Conservation (phyloP, 2,329 filamentous ascomycete species). For the Acarospora socialis region DNA sequence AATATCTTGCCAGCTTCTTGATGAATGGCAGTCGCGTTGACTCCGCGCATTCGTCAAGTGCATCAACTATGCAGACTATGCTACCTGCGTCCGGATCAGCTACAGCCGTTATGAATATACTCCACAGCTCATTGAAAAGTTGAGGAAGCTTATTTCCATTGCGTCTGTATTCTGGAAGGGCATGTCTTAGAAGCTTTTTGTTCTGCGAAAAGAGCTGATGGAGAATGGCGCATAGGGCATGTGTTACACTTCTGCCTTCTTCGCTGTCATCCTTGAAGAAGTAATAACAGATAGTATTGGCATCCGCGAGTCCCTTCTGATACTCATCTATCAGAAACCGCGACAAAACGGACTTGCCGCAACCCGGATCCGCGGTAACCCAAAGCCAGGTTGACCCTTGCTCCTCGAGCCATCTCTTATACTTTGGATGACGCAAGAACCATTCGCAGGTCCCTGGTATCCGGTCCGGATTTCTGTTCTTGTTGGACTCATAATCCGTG, state of each 20-base stretch:
- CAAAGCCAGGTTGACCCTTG: slow-evolving; percentile 17
- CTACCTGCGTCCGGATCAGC: slow-evolving; percentile 8
- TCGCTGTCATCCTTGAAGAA: slow-evolving; percentile 23
- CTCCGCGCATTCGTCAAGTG: slow-evolving; percentile 10
- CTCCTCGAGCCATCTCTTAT: slow-evolving; percentile 18
- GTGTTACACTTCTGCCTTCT: slow-evolving; percentile 3
- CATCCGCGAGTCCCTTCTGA: slow-evolving; percentile 10
- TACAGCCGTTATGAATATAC: slow-evolving; percentile 4
- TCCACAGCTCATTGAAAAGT: slow-evolving; percentile 5
- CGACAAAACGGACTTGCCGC: slow-evolving; percentile 23
- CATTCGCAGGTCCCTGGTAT: slow-evolving; percentile 23
- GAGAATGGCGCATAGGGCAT: slow-evolving; percentile 9
- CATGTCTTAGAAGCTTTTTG: slow-evolving; percentile 3
- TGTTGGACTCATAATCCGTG: slow-evolving; percentile 19
- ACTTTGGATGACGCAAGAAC: slow-evolving; percentile 19
- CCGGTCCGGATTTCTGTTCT: slow-evolving; percentile 18
- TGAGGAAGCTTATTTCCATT: slow-evolving; percentile 1
- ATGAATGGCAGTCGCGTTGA: background rate
- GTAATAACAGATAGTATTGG: slow-evolving; percentile 21
- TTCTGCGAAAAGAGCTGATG: slow-evolving; percentile 8
- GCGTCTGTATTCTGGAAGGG: background rate
- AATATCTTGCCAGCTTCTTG: slow-evolving; percentile 3
- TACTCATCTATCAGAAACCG: slow-evolving; percentile 19
- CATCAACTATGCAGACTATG: slow-evolving; percentile 10
- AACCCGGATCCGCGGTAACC: slow-evolving; percentile 23